These are phyloP conservation scores for Simplicillium aogashimaense DNA, from an alignment of 2,329 filamentous ascomycete genomes.

Conservation along the genomic window DNA sequence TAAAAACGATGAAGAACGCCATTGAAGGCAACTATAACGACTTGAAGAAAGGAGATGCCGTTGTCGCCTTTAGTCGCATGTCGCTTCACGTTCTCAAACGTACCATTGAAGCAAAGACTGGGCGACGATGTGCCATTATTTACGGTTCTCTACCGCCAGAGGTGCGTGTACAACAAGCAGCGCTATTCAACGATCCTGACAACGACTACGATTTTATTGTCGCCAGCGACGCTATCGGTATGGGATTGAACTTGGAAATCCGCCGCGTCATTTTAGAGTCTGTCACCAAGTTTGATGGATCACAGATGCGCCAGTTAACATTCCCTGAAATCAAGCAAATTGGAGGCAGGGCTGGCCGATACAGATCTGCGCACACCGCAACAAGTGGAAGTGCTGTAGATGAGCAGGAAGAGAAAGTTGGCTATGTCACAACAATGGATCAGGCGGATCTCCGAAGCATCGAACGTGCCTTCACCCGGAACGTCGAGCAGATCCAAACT, in stretches of 20 bases:
- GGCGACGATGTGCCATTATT: constrained; percentile 77
- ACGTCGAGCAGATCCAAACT: constrained; percentile 55
- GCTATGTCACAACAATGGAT: constrained; percentile 73
- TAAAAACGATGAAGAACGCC: constrained; percentile 55
- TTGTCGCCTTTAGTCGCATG: constrained; percentile 79
- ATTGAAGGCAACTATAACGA: constrained; percentile 53
- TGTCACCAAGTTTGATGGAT: constrained; percentile 61
- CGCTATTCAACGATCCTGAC: constrained; percentile 86
- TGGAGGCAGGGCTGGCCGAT: constrained; percentile 83
- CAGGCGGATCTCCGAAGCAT: constrained; percentile 56
- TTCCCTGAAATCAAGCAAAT: constrained; percentile 89
- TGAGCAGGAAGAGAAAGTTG: constrained; percentile 36
- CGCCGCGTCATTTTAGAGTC: constrained; percentile 84
- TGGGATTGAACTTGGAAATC: constrained; percentile 91
- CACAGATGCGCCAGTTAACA: constrained; percentile 44
- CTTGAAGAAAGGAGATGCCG: constrained; percentile 79
- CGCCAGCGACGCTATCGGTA: constrained; percentile 91
- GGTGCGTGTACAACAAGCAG: constrained; percentile 82
- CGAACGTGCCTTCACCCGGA: constrained; percentile 47
- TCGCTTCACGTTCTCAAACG: constrained; percentile 72
- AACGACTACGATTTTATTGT: constrained; percentile 94
- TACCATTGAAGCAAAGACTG: constrained; percentile 66
- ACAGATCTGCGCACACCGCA: constrained; percentile 57
- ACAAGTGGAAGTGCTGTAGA: constrained; percentile 9
- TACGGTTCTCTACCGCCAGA: constrained; percentile 90